Conservation (phyloP, 1,139 yeast genomes). For the Yarrowia galli region DNA sequence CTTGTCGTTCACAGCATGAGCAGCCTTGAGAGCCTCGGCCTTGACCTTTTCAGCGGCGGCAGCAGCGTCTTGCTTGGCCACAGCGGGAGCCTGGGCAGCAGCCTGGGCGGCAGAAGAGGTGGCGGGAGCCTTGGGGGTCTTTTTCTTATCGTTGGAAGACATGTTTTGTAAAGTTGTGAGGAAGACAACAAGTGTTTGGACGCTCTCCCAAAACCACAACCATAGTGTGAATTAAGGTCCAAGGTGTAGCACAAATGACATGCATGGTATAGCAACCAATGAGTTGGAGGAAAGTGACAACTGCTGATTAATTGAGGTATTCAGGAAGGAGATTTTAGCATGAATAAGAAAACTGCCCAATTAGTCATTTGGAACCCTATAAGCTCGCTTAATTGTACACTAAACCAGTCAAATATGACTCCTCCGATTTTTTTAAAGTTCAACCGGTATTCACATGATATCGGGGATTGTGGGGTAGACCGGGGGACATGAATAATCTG, state of each 20-base stretch:
- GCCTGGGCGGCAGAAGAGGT: conserved; percentile 1
- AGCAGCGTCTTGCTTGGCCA: conserved; percentile 3
- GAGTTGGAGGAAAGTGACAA: neutral
- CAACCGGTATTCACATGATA: conserved; percentile 36
- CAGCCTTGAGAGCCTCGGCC: neutral
- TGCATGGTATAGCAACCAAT: neutral
- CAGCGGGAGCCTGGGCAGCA: conserved; percentile 9
- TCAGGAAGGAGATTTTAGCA: neutral
- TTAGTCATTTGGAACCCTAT: too few relatives aligned
- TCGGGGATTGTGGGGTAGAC: conserved; percentile 23
- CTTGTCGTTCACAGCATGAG: neutral
- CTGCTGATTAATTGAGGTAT: neutral
- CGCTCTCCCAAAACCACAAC: too few relatives aligned
- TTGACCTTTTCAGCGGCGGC: conserved; percentile 5
- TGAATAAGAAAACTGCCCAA: too few relatives aligned
- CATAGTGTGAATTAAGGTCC: neutral
- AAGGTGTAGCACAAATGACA: conserved; percentile 1
- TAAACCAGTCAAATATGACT: too few relatives aligned
- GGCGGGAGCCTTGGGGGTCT: conserved; percentile 6
- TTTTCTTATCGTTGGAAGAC: conserved; percentile 29
- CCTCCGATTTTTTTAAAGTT: neutral
- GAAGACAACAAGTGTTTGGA: neutral
- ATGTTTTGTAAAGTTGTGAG: neutral
- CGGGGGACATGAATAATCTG: neutral
- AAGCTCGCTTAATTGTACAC: neutral